A percentile compares a stretch with the other conserved stretches of the same genome.
These are phyloP conservation scores for Clavariopsis aquatica DNA, from an alignment of 495 filamentous ascomycete genomes.

Conservation along the genomic window DNA sequence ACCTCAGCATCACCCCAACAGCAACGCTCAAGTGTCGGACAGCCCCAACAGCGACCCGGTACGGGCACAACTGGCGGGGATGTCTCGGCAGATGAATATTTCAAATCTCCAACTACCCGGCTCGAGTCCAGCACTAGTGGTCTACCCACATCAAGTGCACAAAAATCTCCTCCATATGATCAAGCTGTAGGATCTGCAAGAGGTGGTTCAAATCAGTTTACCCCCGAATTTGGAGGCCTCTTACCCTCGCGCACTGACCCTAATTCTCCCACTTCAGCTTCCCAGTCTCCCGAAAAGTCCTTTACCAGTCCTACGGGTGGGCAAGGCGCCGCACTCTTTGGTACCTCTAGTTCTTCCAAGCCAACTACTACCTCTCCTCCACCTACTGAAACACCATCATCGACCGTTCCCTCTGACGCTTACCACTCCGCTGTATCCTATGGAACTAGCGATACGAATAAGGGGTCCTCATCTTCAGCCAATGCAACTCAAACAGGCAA, in stretches of 20 bases:
- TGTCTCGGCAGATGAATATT: conserved; percentile 10
- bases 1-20: conserved; percentile 67
- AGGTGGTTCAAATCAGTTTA: conserved; percentile 51
- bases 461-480: conserved; percentile 33
- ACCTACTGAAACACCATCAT: conserved; percentile 35
- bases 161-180: conserved; percentile 68
- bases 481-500: conserved; percentile 46
- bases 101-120: conserved; percentile 28
- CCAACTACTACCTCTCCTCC: conserved; percentile 36
- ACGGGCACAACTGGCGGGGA: conserved; percentile 5
- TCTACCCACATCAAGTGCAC: conserved; percentile 58
- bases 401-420: conserved; percentile 43
- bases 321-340: conserved; percentile 41
- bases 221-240: conserved; percentile 64
- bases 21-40: conserved; percentile 35
- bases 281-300: conserved; percentile 41
- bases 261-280: conserved; percentile 42
- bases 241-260: conserved; percentile 61
- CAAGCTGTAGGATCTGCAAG: conserved; percentile 47
- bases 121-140: conserved; percentile 38
- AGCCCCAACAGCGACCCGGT: conserved; percentile 27
- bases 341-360: conserved; percentile 31
- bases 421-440: conserved; percentile 45
- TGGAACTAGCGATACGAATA: conserved; percentile 35
- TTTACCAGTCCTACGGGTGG: conserved; percentile 33